These are phyloP conservation scores for Lizonia empirigonia DNA, from an alignment of 2,329 filamentous ascomycete species.

Conservation along the genomic window DNA sequence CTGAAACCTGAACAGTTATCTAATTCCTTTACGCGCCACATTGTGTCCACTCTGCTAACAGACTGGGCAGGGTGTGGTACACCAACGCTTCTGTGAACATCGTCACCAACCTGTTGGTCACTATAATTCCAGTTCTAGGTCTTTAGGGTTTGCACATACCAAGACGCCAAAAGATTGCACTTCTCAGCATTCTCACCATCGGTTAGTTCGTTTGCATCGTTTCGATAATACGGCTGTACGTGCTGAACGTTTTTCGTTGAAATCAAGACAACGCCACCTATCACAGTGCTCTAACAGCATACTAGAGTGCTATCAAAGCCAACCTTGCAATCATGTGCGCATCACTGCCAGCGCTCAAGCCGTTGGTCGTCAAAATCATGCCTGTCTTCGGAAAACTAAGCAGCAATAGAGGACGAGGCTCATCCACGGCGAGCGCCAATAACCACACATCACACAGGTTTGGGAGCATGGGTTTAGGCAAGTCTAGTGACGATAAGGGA, in stretches of 20 bases:
- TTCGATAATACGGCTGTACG: slow-evolving; percentile 35
- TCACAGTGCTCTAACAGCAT: slow-evolving; percentile 29
- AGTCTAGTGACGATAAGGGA: slow-evolving; percentile 15
- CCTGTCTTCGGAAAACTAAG: slow-evolving; percentile 26
- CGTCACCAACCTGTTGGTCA: slow-evolving; percentile 33
- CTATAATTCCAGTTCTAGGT: slow-evolving; percentile 28
- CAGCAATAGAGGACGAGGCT: slow-evolving; percentile 17
- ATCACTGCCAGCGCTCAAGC: slow-evolving; percentile 38
- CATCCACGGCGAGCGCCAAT: slow-evolving; percentile 7
- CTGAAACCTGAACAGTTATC: background rate
- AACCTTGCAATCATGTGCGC: slow-evolving; percentile 44
- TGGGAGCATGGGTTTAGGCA: slow-evolving; percentile 4
- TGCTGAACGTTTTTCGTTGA: slow-evolving; percentile 20
- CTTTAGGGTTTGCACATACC: slow-evolving; percentile 35
- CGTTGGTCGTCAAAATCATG: slow-evolving; percentile 30
- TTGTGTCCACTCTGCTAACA: background rate
- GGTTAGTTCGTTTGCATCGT: slow-evolving; percentile 44
- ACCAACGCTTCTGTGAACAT: slow-evolving; percentile 32
- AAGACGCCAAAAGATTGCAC: slow-evolving; percentile 27
- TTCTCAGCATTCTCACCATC: slow-evolving; percentile 34
- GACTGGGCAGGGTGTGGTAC: slow-evolving; percentile 19
- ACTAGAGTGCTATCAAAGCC: slow-evolving; percentile 40
- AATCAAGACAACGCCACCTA: slow-evolving; percentile 31
- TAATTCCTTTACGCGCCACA: background rate
- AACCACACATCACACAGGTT: slow-evolving; percentile 6